phyloP scores from a whole-genome alignment of 192 early-diverging fungal species.

The Coemansia sp. region DNA sequence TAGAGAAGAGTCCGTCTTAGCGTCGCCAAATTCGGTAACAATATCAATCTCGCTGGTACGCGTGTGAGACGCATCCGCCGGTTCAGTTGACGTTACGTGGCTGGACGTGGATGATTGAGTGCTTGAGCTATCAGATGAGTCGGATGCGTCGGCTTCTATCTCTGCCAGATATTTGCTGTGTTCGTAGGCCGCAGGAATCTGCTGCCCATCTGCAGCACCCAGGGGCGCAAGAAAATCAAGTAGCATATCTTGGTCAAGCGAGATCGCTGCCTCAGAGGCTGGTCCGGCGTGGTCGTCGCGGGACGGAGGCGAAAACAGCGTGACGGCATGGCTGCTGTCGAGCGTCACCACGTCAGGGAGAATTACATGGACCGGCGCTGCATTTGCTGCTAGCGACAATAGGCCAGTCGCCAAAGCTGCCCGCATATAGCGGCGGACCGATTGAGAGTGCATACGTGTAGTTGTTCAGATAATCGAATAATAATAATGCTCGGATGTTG shows the following conservation, averaged over 20 bases:
- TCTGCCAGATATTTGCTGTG: background rate
- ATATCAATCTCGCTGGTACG: conserved; percentile 23
- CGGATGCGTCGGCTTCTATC: background rate
- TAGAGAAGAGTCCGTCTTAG: no score
- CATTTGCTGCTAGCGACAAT: background rate
- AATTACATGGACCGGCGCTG: conserved; percentile 26
- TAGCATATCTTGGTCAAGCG: conserved; percentile 31
- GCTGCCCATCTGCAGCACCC: background rate
- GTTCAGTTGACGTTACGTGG: background rate
- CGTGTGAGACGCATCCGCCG: conserved; percentile 16
- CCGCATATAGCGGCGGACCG: background rate
- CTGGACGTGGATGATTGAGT: background rate
- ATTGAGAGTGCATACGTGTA: no score
- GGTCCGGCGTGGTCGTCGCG: background rate
- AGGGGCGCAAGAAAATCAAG: conserved; percentile 11
- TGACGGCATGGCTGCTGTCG: conserved; percentile 13
- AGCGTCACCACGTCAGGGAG: conserved; percentile 35
- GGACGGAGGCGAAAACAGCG: conserved; percentile 21
- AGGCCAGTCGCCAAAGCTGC: background rate
- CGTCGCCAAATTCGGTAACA: conserved; percentile 9
- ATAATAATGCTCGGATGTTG: no score
- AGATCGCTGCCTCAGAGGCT: conserved; percentile 11
- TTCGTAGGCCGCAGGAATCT: background rate
- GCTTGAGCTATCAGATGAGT: background rate
- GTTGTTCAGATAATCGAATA: no score